Conservation (phyloP, 1,139 yeast genomes). For the Saccharomycopsis hybrid region DNA sequence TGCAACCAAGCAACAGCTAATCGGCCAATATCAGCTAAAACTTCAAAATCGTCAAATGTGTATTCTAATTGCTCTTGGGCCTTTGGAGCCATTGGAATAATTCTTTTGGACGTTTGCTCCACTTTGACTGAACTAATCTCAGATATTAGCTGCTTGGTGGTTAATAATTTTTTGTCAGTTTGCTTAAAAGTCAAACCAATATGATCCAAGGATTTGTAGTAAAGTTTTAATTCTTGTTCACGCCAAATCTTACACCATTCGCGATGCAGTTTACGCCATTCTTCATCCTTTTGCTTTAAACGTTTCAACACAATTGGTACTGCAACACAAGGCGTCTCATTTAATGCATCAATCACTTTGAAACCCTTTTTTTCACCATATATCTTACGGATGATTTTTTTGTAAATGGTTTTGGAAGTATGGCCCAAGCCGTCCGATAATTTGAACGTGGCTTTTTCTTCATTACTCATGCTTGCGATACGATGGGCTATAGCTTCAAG, state of each 20-base stretch:
- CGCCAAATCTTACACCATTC: slow-evolving; percentile 99
- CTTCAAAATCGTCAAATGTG: slow-evolving; percentile 55
- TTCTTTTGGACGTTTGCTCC: slow-evolving; percentile 56
- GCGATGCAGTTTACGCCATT: slow-evolving; percentile 96
- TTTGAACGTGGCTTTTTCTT: slow-evolving; percentile 79
- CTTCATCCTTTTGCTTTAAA: slow-evolving; percentile 95
- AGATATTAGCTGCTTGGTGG: slow-evolving; percentile 83
- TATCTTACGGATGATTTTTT: slow-evolving; percentile 84
- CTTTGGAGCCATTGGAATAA: slow-evolving; percentile 82
- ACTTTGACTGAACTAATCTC: slow-evolving; percentile 90
- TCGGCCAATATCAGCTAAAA: slow-evolving; percentile 67
- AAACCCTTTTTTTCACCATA: slow-evolving; percentile 83
- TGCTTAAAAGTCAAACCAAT: slow-evolving; percentile 93
- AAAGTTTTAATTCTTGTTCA: slow-evolving; percentile 93
- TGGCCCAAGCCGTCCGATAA: slow-evolving; percentile 93
- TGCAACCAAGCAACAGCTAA: slow-evolving; percentile 66
- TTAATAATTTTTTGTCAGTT: slow-evolving; percentile 85
- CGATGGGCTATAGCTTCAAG: slow-evolving; percentile 93
- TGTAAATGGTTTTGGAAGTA: slow-evolving; percentile 83
- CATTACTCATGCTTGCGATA: slow-evolving; percentile 87
- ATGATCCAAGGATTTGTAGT: slow-evolving; percentile 89
- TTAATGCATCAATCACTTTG: slow-evolving; percentile 92
- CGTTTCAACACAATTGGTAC: slow-evolving; percentile 90
- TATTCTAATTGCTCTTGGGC: slow-evolving; percentile 77
- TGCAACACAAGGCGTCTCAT: slow-evolving; percentile 90